Evolutionary conservation across 2,329 filamentous ascomycete species (phyloP), one percentile per base, ranked within the genome.

Genomic region (Colletotrichum tofieldiae): DNA sequence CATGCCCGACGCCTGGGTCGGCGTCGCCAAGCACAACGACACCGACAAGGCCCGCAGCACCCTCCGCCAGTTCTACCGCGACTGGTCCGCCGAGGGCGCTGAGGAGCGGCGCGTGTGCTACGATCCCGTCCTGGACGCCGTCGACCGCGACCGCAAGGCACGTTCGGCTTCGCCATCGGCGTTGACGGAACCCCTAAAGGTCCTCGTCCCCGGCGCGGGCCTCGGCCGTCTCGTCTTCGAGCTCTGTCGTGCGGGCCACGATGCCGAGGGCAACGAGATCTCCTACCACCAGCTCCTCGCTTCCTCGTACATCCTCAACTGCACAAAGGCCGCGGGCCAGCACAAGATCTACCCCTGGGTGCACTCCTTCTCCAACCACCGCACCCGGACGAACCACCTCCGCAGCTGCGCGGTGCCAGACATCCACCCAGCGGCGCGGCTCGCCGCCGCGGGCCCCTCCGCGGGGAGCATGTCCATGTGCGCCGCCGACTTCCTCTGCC

Each of bases 281-380:
- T 98, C 95, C 3, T 98, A 97, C 79, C 96, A 99, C 81, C 94
- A 98, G 80, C 89, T 99, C n/a, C 87, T 98, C 70, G 94, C 94
- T 1, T 97, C 94, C 7, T 90, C 89, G 0, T 92, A 93, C 79
- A 89, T 95, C 20, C 88, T 95, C 59, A 95, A 96, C 80, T 87
- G 86, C 76, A 93, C 92, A 5, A 77, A 84, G 0, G 79, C 81
- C 2, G 88, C 88, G 0, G 87, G 87, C 20, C 87, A 93, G 73
- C 94, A 95, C 81, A 90, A 86, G 11, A 87, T 99, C 63, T 94
- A 93, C 78, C 96, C 96, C 0, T 99, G 96, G 89, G 90, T 94
- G 4, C 89, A 96, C 74, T 91, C 90, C 56, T 98, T 98, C 81
- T 97, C 94, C 7, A 98, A 99, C 79, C 93, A 98, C 77, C 83